These are phyloP conservation scores for Diospyros lotus DNA, from an alignment of 148 eudicot genomes.

Conservation along the genomic window DNA sequence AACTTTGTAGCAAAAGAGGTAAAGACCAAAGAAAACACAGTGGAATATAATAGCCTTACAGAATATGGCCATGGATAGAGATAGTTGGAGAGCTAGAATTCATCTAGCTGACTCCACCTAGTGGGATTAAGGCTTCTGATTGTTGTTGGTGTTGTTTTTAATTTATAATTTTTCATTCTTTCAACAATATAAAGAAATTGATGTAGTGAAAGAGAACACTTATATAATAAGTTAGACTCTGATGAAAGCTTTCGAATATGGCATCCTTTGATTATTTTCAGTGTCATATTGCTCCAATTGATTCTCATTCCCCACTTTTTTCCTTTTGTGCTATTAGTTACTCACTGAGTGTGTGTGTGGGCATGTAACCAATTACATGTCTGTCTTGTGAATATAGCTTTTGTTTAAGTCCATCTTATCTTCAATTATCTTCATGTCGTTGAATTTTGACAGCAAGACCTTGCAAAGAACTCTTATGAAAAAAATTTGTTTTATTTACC, in stretches of 20 bases:
- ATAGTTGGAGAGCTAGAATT: too few relatives aligned
- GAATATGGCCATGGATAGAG: too few relatives aligned
- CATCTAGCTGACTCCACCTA: too few relatives aligned
- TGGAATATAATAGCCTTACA: too few relatives aligned
- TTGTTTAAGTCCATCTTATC: neutral
- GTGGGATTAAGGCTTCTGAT: too few relatives aligned
- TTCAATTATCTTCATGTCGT: neutral
- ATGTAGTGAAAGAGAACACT: neutral
- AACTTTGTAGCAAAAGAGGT: too few relatives aligned
- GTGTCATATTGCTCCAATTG: neutral
- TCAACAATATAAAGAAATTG: neutral
- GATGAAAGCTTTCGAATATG: neutral
- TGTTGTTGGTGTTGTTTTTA: too few relatives aligned
- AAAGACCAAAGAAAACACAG: too few relatives aligned
- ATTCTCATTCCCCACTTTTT: neutral
- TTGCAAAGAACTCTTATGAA: neutral
- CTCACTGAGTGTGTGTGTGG: neutral
- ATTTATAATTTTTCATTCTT: neutral
- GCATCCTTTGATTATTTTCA: neutral
- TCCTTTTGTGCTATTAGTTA: neutral
- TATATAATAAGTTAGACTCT: neutral
- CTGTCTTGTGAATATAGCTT: neutral
- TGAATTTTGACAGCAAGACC: neutral
- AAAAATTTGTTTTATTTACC: conserved; percentile 2
- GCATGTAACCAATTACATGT: neutral